phyloP scores from a whole-genome alignment of 1,139 yeast species.

The Scheffersomyces cryptocercus region DNA sequence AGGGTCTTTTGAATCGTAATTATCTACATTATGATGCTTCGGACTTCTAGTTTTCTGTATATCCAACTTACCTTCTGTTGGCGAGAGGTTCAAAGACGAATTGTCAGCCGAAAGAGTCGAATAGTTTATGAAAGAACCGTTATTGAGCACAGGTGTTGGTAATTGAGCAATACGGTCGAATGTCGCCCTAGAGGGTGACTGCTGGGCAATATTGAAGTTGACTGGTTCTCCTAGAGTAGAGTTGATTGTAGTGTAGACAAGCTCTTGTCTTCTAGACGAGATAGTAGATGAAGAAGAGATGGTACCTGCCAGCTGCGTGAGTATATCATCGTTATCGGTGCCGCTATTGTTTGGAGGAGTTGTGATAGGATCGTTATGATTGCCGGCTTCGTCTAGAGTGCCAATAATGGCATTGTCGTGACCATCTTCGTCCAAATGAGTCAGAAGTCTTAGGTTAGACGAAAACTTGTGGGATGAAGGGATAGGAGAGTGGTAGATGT shows the following conservation, averaged over 20 bases:
- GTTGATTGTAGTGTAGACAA: no score
- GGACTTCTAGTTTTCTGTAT: conserved; percentile 1
- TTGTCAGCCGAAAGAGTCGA: conserved; percentile 1
- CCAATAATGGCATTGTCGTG: no score
- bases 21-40: conserved; percentile 2
- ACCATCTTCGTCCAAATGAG: no score
- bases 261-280: no score
- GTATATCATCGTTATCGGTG: neutral
- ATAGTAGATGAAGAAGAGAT: no score
- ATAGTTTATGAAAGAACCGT: conserved; percentile 8
- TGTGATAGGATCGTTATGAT: conserved; percentile 1
- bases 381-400: no score
- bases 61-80: neutral
- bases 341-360: conserved; percentile 5
- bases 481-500: neutral
- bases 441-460: neutral
- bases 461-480: neutral
- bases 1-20: neutral
- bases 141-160: conserved; percentile 17
- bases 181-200: conserved; percentile 11
- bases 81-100: neutral
- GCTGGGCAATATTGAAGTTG: conserved; percentile 6
- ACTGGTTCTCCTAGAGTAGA: conserved; percentile 10
- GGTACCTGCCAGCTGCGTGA: no score
- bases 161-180: conserved; percentile 15